A percentile compares a stretch with the other conserved stretches of the same genome.
Evolutionary conservation across 106 monocot genomes (phyloP).

Genomic region (Amphibolis antarctica): DNA sequence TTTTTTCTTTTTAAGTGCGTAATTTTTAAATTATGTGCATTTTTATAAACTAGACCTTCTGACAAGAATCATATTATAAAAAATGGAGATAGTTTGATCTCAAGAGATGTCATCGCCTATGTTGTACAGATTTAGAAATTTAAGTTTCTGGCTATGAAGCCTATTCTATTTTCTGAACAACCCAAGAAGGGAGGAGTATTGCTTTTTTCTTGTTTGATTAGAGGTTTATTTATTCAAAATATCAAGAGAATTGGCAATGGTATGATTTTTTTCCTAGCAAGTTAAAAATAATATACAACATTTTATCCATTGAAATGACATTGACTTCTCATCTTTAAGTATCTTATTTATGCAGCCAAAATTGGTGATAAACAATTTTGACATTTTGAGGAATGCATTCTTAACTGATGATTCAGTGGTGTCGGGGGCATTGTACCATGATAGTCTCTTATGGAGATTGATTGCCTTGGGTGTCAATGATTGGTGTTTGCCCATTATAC

Average conservation of each 20-base stretch:
- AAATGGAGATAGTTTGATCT: no score
- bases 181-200: no score
- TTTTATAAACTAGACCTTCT: no score
- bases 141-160: no score
- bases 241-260: background rate
- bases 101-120: no score
- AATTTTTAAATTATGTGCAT: no score
- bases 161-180: no score
- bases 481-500: constrained; percentile 66
- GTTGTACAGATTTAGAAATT: no score
- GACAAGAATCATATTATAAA: no score
- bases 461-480: constrained; percentile 72
- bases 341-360: constrained; percentile 57
- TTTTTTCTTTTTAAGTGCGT: no score
- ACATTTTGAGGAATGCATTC: constrained; percentile 56
- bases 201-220: no score
- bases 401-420: constrained; percentile 49
- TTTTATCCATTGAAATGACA: background rate
- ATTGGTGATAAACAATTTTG: constrained; percentile 79
- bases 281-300: background rate
- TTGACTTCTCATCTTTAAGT: background rate
- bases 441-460: constrained; percentile 83
- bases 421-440: constrained; percentile 67
- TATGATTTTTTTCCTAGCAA: background rate
- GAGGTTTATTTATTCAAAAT: no score